Evolutionary conservation across 352 stramenopile species (phyloP).

Genomic region (Globisporangium paroecandrum): DNA sequence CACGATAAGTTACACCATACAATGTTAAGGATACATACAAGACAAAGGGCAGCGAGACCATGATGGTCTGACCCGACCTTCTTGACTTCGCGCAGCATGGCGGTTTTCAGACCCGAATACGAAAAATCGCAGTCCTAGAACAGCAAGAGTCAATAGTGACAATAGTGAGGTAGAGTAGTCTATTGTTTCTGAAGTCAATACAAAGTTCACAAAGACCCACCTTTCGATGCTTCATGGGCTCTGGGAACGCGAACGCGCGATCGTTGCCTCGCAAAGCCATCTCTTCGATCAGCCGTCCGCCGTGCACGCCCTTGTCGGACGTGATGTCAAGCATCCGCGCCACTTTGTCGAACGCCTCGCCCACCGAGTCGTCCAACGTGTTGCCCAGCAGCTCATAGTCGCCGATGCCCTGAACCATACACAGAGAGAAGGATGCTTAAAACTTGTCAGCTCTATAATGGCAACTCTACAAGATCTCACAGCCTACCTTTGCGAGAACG

Average conservation of each 20-base stretch:
- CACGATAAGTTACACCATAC: too few species aligned
- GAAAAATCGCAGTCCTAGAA: conserved; percentile 95
- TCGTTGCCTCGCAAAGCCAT: conserved; percentile 90
- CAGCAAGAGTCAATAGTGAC: not conserved
- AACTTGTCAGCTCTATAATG: not conserved
- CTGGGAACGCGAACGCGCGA: conserved; percentile 84
- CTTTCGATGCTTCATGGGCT: conserved; percentile 89
- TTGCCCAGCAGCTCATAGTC: conserved; percentile 93
- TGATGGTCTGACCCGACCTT: conserved; percentile 26
- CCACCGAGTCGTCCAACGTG: conserved; percentile 97
- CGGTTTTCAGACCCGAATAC: conserved; percentile 98
- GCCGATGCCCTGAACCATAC: conserved; percentile 76
- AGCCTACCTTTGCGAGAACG: conserved; percentile 76
- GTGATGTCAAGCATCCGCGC: conserved; percentile 92
- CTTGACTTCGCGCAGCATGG: conserved; percentile 85
- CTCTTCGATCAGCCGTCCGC: conserved; percentile 94
- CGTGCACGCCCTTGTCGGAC: conserved; percentile 56
- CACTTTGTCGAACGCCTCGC: conserved; percentile 98
- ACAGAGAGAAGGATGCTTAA: not conserved
- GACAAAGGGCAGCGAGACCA: too few species aligned
- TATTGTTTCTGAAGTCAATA: not conserved
- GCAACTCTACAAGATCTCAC: not conserved
- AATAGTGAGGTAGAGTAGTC: not conserved
- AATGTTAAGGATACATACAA: too few species aligned
- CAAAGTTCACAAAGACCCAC: conserved; percentile 18